Base-by-base conservation (phyloP, 2,329 filamentous ascomycete species). In the Penicillium fuscoglaucum region DNA sequence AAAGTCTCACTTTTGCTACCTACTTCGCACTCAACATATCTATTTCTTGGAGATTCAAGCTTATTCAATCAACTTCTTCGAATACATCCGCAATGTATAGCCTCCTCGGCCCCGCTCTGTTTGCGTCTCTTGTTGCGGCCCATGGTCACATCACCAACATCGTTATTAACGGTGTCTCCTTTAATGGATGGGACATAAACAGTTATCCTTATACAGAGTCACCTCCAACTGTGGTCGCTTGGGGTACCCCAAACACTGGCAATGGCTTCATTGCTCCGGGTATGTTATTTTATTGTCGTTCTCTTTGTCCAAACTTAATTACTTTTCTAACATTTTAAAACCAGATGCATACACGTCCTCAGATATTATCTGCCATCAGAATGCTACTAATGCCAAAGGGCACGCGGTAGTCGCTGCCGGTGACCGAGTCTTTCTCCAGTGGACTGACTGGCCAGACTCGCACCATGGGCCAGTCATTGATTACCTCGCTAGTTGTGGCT, bases 371-470 rank as follows among this genome's bases (percentile, higher is more conserved):
- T 87, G 85, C 76, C 86, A 89, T 76, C 76, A 77, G 64, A 73
- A 75, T 39, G 84, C 82, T 17, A 79, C 77, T 15, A 79, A 81
- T 24, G 82, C 81, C 10, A 64, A 72, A 19, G 76, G 78, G 45
- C 76, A 79, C 59, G 83, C 81, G 12, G 74, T 79, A 7, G 82
- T 88, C 21, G 76, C 79, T 6, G 87, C 87, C 10, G 88, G 87
- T 55, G 77, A 78, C 61, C 78, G 77, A 12, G 69, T 89, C 65
- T 76, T 82, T 41, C 71, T 90, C 43, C 79, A 83, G 63, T 89
- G 87, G 87, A 83, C 79, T 5, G 76, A 78, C n/a, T 90, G 87
- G 87, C 86, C 86, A 8, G 78, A 82, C 2, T 82, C 79, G 33
- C 84, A 90, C 74, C 79, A 86, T 60, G 84, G 84, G 2, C 86